Conservation (phyloP, 139 green algal species). For the Tetradesmus obliquus region DNA sequence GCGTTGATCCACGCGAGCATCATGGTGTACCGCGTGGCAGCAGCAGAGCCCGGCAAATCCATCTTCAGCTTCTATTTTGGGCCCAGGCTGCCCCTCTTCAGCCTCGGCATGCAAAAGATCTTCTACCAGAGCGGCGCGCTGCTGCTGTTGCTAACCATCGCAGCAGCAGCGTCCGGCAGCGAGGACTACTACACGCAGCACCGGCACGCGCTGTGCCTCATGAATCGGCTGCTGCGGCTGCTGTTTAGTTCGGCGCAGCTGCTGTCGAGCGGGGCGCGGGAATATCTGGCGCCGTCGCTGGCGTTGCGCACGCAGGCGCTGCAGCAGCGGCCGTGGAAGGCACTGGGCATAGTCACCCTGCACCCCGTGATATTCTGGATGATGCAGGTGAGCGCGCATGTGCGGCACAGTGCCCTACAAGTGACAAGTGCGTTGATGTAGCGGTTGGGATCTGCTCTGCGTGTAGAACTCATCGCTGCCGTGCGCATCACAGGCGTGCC, state of each 20-base stretch:
- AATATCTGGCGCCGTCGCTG: background rate
- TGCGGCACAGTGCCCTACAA: too few relatives aligned
- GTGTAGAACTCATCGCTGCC: too few relatives aligned
- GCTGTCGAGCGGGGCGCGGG: background rate
- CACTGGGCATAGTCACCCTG: background rate
- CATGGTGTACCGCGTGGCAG: background rate
- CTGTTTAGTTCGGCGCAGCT: background rate
- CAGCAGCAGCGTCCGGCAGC: background rate
- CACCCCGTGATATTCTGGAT: background rate
- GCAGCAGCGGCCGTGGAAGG: background rate
- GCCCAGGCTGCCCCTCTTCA: background rate
- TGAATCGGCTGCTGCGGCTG: background rate
- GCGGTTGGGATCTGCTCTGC: too few relatives aligned
- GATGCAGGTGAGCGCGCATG: background rate
- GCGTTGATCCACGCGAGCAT: background rate
- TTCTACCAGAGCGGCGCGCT: background rate
- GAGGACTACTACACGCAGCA: background rate
- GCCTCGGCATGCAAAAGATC: background rate
- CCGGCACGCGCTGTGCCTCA: background rate
- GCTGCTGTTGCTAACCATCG: background rate
- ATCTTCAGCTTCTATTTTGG: background rate
- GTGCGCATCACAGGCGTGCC: too few relatives aligned
- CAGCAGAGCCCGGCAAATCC: background rate
- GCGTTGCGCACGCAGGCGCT: background rate
- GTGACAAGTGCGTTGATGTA: too few relatives aligned